phyloP scores from a whole-genome alignment of 2,329 filamentous ascomycete genomes.

The Ceratocystis diversiconidia region DNA sequence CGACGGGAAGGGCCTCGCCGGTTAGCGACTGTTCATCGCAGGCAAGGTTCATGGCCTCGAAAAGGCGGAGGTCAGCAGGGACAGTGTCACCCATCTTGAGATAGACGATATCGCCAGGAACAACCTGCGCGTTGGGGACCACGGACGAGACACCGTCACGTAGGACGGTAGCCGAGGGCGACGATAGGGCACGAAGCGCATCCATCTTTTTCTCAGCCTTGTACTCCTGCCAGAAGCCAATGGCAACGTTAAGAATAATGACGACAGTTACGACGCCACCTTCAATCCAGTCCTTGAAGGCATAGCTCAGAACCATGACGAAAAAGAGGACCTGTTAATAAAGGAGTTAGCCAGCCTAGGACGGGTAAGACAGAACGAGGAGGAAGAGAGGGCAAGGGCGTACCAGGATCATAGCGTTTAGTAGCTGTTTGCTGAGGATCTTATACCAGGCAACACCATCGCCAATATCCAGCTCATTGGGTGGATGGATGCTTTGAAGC shows the following conservation, averaged over 20 bases:
- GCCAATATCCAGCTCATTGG: conserved; percentile 56
- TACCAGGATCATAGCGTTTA: conserved; percentile 65
- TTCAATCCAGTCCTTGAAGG: conserved; percentile 52
- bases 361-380: conserved; percentile 29
- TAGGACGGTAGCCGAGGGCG: conserved; percentile 47
- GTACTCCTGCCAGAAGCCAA: conserved; percentile 53
- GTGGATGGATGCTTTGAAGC: conserved; percentile 45
- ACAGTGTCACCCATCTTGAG: conserved; percentile 61
- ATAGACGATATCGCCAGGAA: conserved; percentile 56
- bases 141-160: conserved; percentile 44
- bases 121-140: conserved; percentile 45
- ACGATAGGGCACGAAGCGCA: conserved; percentile 44
- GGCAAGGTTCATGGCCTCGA: conserved; percentile 63
- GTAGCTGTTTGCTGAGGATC: conserved; percentile 56
- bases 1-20: conserved; percentile 59
- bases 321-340: conserved; percentile 53
- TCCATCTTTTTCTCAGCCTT: conserved; percentile 54
- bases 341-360: neutral
- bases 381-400: conserved; percentile 32
- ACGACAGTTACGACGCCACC: conserved; percentile 53
- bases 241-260: conserved; percentile 54
- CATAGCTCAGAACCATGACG: conserved; percentile 59
- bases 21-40: conserved; percentile 69
- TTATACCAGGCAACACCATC: conserved; percentile 55
- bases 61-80: conserved; percentile 55